These are phyloP conservation scores for Scleroderma bovista DNA, from an alignment of 768 basidiomycete genomes.

Conservation along the genomic window DNA sequence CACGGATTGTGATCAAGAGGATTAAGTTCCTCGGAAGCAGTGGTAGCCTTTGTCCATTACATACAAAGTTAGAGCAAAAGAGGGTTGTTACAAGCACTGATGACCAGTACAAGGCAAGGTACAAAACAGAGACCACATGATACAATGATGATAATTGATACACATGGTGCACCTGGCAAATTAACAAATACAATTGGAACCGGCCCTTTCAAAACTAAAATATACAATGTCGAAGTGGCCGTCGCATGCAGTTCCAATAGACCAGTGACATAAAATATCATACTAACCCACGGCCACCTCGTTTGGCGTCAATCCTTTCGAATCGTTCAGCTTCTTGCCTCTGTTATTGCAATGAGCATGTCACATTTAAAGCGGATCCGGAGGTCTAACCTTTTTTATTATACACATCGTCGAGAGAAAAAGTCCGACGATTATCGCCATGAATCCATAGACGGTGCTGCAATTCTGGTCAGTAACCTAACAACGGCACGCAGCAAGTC, in stretches of 20 bases:
- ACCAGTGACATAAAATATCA: constrained; percentile 29
- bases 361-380: not conserved
- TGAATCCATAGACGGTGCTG: constrained; percentile 75
- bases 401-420: constrained; percentile 81
- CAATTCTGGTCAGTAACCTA: not conserved
- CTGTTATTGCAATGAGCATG: constrained; percentile 33
- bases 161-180: not conserved
- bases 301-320: constrained; percentile 84
- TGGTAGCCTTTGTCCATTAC: too few species aligned
- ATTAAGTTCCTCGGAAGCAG: too few species aligned
- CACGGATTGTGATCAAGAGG: too few species aligned
- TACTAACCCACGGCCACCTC: constrained; percentile 83
- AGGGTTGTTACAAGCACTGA: too few species aligned
- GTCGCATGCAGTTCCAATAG: not conserved
- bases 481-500: not conserved
- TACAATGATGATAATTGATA: not conserved
- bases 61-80: too few species aligned
- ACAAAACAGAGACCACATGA: too few species aligned
- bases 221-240: not conserved
- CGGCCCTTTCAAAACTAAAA: not conserved
- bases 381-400: constrained; percentile 64
- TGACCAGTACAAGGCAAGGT: not conserved
- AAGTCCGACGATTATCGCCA: constrained; percentile 69
- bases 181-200: not conserved
- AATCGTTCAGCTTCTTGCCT: constrained; percentile 79